phyloP scores from a whole-genome alignment of 768 basidiomycete species.

The Mycena metata region DNA sequence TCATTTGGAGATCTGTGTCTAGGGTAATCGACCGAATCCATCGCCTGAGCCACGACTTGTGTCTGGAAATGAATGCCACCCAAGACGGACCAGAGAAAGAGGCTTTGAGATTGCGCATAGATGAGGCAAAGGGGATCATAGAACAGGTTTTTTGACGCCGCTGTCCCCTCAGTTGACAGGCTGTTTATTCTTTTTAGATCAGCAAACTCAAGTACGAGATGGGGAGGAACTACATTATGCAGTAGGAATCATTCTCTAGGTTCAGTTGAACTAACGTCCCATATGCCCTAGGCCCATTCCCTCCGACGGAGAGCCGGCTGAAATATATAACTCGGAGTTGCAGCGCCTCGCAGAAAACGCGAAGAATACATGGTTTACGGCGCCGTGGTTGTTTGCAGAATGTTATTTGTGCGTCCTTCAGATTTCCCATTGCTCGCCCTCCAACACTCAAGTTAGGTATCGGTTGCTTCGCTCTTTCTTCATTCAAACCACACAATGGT shows the following conservation, averaged over 20 bases:
- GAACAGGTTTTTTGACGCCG: constrained; percentile 66
- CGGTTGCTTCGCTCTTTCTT: constrained; percentile 85
- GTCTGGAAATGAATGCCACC: constrained; percentile 43
- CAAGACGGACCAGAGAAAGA: constrained; percentile 40
- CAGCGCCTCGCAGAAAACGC: constrained; percentile 57
- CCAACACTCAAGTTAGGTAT: constrained; percentile 66
- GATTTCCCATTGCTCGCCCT: neutral
- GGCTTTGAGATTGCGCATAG: constrained; percentile 58
- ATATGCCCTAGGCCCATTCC: constrained; percentile 67
- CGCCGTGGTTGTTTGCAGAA: constrained; percentile 97
- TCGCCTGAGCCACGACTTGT: constrained; percentile 72
- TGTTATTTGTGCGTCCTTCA: constrained; percentile 74
- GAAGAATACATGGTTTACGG: constrained; percentile 87
- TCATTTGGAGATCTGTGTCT: neutral
- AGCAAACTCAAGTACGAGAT: constrained; percentile 85
- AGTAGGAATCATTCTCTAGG: constrained; percentile 58
- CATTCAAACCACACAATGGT: constrained; percentile 77
- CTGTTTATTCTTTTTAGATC: constrained; percentile 20
- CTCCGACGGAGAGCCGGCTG: constrained; percentile 79
- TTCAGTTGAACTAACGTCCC: neutral
- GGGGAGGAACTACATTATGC: constrained; percentile 78
- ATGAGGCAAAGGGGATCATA: constrained; percentile 87
- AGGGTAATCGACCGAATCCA: constrained; percentile 82
- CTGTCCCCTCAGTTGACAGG: neutral
- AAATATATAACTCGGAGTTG: constrained; percentile 85